These are phyloP conservation scores for Agarophyton chilense DNA, from an alignment of 23 red algal species.

Conservation along the genomic window DNA sequence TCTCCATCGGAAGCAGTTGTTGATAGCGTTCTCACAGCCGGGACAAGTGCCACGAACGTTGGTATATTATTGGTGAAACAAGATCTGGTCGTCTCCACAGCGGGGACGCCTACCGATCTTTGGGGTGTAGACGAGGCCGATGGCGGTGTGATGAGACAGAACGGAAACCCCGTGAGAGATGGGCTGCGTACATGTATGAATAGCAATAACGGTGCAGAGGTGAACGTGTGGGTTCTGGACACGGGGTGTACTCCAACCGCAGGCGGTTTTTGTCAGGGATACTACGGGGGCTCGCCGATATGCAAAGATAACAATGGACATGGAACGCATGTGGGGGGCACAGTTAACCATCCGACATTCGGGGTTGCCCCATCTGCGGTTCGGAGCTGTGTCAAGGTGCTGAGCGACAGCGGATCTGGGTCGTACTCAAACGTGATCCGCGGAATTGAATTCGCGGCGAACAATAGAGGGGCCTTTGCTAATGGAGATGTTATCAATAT, in stretches of 20 bases:
- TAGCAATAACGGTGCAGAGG: conserved; percentile 15
- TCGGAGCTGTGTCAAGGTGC: conserved; percentile 42
- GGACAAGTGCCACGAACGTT: too few species aligned
- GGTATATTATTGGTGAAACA: conserved; percentile 27
- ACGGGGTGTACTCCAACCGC: not conserved
- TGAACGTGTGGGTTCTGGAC: conserved; percentile 34
- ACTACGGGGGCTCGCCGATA: not conserved
- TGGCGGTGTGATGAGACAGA: conserved; percentile 14
- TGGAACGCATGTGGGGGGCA: conserved; percentile 59
- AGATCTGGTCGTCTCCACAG: not conserved
- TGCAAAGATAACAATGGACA: conserved; percentile 50
- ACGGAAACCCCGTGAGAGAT: conserved; percentile 1
- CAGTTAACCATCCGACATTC: not conserved
- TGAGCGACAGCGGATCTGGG: conserved; percentile 1
- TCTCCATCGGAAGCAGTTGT: too few species aligned
- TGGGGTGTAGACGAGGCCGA: conserved; percentile 40
- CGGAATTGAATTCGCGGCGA: conserved; percentile 3
- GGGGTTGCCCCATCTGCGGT: conserved; percentile 40
- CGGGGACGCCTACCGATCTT: not conserved
- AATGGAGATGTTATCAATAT: conserved; percentile 39
- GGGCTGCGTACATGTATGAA: conserved; percentile 15
- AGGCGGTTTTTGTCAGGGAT: not conserved
- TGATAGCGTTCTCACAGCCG: too few species aligned
- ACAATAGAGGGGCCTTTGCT: not conserved
- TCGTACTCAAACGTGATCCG: not conserved